A percentile compares a stretch with the other conserved stretches of the same genome.
Conservation (phyloP, 176 grass and related monocot species). For the Triticum monococcum region DNA sequence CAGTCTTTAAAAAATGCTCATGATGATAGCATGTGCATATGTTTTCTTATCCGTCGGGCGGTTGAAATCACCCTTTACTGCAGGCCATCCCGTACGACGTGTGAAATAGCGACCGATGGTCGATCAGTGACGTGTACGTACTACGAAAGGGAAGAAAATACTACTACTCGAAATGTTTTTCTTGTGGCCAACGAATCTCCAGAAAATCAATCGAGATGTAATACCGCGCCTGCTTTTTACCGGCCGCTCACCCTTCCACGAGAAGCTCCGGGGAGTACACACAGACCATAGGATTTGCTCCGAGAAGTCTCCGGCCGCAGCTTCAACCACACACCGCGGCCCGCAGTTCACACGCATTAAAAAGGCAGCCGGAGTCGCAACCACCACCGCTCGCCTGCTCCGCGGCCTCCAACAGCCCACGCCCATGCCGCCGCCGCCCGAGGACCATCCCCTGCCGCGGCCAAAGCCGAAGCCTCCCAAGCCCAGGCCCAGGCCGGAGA, state of each 20-base stretch:
- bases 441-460: constrained; percentile 11
- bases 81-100: no score
- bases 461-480: not conserved
- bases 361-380: not conserved
- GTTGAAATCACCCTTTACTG: no score
- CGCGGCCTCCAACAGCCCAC: not conserved
- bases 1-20: fast-evolving
- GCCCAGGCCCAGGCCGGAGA: not conserved
- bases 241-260: constrained; percentile 3
- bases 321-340: constrained; percentile 9
- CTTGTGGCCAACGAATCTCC: not conserved
- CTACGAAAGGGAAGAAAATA: no score
- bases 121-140: no score
- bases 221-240: not conserved
- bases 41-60: no score
- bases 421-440: constrained; percentile 36
- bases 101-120: not conserved
- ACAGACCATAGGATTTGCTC: not conserved
- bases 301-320: not conserved
- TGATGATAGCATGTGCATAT: no score
- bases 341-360: constrained; percentile 1
- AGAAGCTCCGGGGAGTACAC: not conserved
- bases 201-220: not conserved
- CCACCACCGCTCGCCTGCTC: not conserved
- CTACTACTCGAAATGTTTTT: not conserved